A percentile compares a stretch with the other conserved stretches of the same genome.
phyloP scores from a whole-genome alignment of 257 asterid species.

The Nicotiana paniculata region DNA sequence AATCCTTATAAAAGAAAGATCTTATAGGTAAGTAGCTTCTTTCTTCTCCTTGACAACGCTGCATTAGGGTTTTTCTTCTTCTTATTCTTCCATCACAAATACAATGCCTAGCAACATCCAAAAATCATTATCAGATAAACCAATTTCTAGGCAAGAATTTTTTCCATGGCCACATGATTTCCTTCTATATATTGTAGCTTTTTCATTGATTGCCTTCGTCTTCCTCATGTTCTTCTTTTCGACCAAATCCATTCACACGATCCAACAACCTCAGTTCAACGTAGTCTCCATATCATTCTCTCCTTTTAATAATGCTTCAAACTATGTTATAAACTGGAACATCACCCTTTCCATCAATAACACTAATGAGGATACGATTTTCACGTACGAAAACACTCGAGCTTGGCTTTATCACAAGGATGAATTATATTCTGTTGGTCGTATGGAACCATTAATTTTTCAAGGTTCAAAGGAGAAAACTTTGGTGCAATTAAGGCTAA shows the following conservation, averaged over 20 bases:
- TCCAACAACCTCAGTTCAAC: neutral
- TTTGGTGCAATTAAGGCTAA: neutral
- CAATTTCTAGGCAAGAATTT: too few species aligned
- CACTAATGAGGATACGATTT: neutral
- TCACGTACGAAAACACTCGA: neutral
- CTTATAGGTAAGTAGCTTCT: too few species aligned
- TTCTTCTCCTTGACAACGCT: too few species aligned
- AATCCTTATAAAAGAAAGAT: too few species aligned
- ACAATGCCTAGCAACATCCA: neutral
- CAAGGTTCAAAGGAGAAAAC: neutral
- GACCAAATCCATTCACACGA: neutral
- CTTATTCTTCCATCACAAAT: too few species aligned
- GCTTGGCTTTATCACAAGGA: conserved; percentile 3
- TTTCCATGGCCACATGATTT: too few species aligned
- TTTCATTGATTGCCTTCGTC: neutral
- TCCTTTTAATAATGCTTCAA: neutral
- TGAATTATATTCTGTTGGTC: neutral
- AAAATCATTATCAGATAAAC: neutral
- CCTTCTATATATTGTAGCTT: too few species aligned
- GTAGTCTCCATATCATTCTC: neutral
- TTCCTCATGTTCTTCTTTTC: neutral
- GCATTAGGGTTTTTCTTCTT: too few species aligned
- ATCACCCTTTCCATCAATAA: neutral
- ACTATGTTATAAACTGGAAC: neutral
- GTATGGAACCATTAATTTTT: neutral